Evolutionary conservation across 805 yeast genomes (phyloP).

Genomic region (Citeromyces matritensis): DNA sequence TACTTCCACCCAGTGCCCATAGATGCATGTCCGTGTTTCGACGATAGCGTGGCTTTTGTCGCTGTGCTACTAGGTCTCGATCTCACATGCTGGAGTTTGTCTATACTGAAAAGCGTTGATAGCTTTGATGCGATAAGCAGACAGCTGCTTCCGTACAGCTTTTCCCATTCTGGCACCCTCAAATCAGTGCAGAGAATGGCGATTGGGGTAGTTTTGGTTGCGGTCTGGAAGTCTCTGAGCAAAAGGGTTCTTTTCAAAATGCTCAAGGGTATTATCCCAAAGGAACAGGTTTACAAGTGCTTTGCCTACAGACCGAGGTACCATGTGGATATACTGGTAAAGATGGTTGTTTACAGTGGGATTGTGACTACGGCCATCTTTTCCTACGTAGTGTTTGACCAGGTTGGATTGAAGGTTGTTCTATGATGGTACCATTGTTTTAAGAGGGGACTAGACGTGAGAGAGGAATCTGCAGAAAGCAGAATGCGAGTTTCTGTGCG

Average conservation of each 20-base stretch:
- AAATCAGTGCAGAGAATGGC: conserved; percentile 29
- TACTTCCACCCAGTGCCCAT: conserved; percentile 71
- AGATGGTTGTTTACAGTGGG: conserved; percentile 73
- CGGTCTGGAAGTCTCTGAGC: conserved; percentile 59
- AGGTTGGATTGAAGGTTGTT: conserved; percentile 2
- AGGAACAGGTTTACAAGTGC: conserved; percentile 10
- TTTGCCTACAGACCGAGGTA: conserved; percentile 47
- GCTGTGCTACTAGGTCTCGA: conserved; percentile 79
- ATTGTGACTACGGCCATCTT: conserved; percentile 43
- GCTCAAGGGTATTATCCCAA: conserved; percentile 28
- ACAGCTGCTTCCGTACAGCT: conserved; percentile 23
- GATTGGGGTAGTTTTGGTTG: conserved; percentile 48
- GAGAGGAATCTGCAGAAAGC: no score
- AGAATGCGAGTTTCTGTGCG: no score
- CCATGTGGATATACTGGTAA: conserved; percentile 63
- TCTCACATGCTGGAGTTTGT: conserved; percentile 37
- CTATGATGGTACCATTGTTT: no score
- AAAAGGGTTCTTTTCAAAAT: conserved; percentile 48
- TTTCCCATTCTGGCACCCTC: conserved; percentile 22
- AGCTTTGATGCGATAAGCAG: background rate
- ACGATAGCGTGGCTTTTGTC: conserved; percentile 84
- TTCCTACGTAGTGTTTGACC: conserved; percentile 13
- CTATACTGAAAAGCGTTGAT: conserved; percentile 5
- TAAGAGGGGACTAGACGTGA: no score
- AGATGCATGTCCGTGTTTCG: conserved; percentile 93